Evolutionary conservation across 2,329 filamentous ascomycete species (phyloP), one percentile per base, ranked within the genome.

Genomic region (Botrytis porri): DNA sequence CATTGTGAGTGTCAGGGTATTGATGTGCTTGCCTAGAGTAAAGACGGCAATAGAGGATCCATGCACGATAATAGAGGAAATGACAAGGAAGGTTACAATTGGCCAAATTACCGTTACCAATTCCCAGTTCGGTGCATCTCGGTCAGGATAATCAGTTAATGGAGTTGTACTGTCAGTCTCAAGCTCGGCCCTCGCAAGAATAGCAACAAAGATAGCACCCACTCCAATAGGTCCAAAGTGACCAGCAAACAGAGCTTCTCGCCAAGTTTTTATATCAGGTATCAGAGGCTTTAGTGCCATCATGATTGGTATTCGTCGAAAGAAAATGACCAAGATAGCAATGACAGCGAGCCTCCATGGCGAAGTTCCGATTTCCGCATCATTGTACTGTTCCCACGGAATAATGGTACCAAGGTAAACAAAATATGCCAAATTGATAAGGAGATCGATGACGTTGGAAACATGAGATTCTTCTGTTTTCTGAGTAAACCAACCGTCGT

Each of bases 401-500:
- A 99, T 96, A 82, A 99, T 98, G 71, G 96, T 94, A 70, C 96
- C 96, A 76, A 99, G 92, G 82, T 96, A 99, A 78, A 99, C 96
- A 82, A 99, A 99, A 83, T 98, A 99, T 4, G 95, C 89, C 89
- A 99, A 88, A 83, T 99, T 99, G 84, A 99, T 90, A 75, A 99
- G 85, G 81, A 99, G 83, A 85, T 99, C 96, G 80, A 99, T 99
- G 81, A 99, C 96, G 89, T 99, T 98, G 82, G 95, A 98, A 16
- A 99, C 96, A 81, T 98, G 96, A 0, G 96, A 95, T 82, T 99
- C 96, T 81, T 99, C 96, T 0, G 96, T 99, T 86, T 98, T 98
- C 80, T 98, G 93, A 25, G 93, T 93, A 79, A 99, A 99, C 96
- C 96, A 99, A 77, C 96, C 96, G 80, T 99, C 96, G 82, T 99